phyloP scores from a whole-genome alignment of 2,329 filamentous ascomycete genomes.

The Acrocalymma vagum region DNA sequence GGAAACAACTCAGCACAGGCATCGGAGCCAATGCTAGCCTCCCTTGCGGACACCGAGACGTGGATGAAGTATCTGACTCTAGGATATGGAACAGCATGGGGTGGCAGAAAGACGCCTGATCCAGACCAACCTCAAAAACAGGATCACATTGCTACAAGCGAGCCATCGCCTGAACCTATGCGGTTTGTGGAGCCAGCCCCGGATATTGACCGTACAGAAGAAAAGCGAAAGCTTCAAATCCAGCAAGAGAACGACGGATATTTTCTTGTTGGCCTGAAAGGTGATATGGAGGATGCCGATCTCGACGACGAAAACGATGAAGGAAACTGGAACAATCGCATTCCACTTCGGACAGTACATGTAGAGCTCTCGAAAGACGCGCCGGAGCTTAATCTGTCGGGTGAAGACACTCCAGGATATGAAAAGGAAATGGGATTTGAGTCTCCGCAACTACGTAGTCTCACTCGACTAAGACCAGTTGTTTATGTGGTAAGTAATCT shows the following conservation, averaged over 20 bases:
- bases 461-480: constrained; percentile 67
- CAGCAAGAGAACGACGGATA: constrained; percentile 57
- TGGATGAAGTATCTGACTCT: constrained; percentile 62
- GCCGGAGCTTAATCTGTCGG: no score
- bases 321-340: constrained; percentile 56
- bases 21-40: constrained; percentile 39
- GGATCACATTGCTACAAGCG: constrained; percentile 2
- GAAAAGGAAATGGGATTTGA: constrained; percentile 26
- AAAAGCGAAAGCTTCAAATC: constrained; percentile 66
- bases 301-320: constrained; percentile 54
- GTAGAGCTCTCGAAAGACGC: constrained; percentile 49
- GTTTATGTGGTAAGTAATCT: constrained; percentile 71
- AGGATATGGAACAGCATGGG: constrained; percentile 55
- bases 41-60: constrained; percentile 54
- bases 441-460: constrained; percentile 8
- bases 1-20: constrained; percentile 23
- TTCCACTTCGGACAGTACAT: constrained; percentile 71
- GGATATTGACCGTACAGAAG: constrained; percentile 60
- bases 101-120: constrained; percentile 28
- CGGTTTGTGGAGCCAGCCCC: constrained; percentile 46
- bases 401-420: constrained; percentile 28
- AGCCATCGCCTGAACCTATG: constrained; percentile 36
- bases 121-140: constrained; percentile 4
- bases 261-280: constrained; percentile 75
- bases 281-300: constrained; percentile 65